Evolutionary conservation across 768 basidiomycete species (phyloP).

Genomic region (Kwoniella europaea): DNA sequence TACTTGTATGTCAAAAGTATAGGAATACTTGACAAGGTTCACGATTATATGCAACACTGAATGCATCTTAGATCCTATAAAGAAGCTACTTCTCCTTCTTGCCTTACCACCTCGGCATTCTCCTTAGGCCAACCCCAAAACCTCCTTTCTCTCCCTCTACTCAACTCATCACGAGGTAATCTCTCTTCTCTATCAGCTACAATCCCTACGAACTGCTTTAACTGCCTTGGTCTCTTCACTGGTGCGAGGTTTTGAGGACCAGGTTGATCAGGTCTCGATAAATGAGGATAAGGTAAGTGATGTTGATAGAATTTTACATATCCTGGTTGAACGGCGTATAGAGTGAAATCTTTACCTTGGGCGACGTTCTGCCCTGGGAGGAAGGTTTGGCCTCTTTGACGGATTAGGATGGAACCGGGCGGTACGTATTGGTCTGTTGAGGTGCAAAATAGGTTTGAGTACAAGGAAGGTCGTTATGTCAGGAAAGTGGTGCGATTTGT

Average conservation of each 20-base stretch:
- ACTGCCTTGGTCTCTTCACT: conserved; percentile 50
- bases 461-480: too few relatives aligned
- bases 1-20: too few relatives aligned
- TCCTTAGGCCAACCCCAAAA: conserved; percentile 61
- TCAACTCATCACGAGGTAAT: conserved; percentile 78
- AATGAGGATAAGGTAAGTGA: conserved; percentile 42
- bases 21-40: too few relatives aligned
- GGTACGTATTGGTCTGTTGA: conserved; percentile 81
- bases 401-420: conserved; percentile 93
- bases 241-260: conserved; percentile 58
- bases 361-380: conserved; percentile 93
- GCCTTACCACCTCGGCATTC: neutral
- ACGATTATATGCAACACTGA: too few relatives aligned
- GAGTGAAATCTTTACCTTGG: conserved; percentile 91
- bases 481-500: too few relatives aligned
- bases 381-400: conserved; percentile 90
- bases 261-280: conserved; percentile 26
- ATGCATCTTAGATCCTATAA: too few relatives aligned
- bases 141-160: conserved; percentile 78
- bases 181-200: conserved; percentile 80
- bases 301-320: conserved; percentile 85
- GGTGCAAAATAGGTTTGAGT: too few relatives aligned
- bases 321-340: conserved; percentile 87
- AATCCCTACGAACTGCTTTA: conserved; percentile 67
- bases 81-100: neutral